Evolutionary conservation across 2,329 filamentous ascomycete genomes (phyloP).

Genomic region (Fusarium globosum): DNA sequence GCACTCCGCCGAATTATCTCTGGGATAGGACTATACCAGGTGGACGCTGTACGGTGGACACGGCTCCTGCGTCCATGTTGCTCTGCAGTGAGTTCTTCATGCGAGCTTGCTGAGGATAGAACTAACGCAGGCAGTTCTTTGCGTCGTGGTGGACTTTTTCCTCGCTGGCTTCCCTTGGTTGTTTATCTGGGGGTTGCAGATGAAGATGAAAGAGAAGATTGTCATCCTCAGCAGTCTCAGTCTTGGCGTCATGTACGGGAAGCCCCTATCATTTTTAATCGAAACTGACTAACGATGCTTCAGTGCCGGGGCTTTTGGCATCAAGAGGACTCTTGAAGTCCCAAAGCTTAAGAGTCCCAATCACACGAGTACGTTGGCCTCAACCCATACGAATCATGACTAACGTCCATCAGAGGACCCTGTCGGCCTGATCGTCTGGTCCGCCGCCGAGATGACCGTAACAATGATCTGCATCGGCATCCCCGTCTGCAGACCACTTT

Average conservation of each 20-base stretch:
- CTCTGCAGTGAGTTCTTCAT: conserved; percentile 32
- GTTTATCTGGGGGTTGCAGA: conserved; percentile 57
- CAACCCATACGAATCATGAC: accelerated
- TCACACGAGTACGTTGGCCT: conserved; percentile 26
- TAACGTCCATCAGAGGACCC: conserved; percentile 46
- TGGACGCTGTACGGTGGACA: conserved; percentile 33
- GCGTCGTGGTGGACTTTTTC: conserved; percentile 52
- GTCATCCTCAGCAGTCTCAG: conserved; percentile 57
- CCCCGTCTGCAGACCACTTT: conserved; percentile 53
- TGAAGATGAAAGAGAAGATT: conserved; percentile 58
- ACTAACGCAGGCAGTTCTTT: conserved; percentile 25
- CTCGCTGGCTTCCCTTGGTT: conserved; percentile 57
- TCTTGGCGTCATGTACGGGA: conserved; percentile 54
- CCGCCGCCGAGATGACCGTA: conserved; percentile 52
- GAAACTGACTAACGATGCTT: neutral
- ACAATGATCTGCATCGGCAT: conserved; percentile 56
- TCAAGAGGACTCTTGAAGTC: conserved; percentile 45
- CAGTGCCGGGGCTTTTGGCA: conserved; percentile 47
- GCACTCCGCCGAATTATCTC: conserved; percentile 34
- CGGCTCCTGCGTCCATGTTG: conserved; percentile 30
- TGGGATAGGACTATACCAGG: conserved; percentile 34
- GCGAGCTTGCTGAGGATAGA: accelerated
- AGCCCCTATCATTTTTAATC: accelerated
- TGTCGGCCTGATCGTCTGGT: conserved; percentile 52
- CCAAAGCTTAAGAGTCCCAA: conserved; percentile 44